Evolutionary conservation across 75 land plant species (phyloP).

Genomic region (Sequoia sempervirens): DNA sequence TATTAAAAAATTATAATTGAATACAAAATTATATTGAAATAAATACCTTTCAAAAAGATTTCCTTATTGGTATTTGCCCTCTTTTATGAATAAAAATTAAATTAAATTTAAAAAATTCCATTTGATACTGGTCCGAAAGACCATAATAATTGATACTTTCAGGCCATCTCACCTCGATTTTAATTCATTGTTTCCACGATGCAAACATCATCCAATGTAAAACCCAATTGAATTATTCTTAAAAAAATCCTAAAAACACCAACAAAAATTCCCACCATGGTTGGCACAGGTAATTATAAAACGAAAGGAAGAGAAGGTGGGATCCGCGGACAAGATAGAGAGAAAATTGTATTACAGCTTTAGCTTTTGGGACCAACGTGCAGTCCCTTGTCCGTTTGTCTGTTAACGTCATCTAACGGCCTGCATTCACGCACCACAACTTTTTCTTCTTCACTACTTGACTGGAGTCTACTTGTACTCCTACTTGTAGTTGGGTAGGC

Average conservation of each 20-base stretch:
- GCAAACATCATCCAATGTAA: no score
- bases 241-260: neutral
- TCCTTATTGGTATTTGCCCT: no score
- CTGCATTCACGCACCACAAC: neutral
- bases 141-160: no score
- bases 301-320: neutral
- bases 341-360: neutral
- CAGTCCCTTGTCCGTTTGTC: neutral
- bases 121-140: no score
- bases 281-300: neutral
- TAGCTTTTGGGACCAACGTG: neutral
- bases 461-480: neutral
- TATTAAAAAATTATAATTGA: no score
- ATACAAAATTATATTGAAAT: no score
- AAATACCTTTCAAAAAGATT: no score
- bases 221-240: no score
- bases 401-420: conserved; percentile 4
- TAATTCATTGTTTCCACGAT: no score
- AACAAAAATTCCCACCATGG: neutral
- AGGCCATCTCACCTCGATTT: no score
- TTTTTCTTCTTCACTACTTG: neutral
- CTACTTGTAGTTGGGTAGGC: neutral
- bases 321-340: neutral
- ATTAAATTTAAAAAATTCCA: no score
- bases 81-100: no score